These are phyloP conservation scores for Trametes punicea DNA, from an alignment of 768 basidiomycete genomes.

Conservation along the genomic window DNA sequence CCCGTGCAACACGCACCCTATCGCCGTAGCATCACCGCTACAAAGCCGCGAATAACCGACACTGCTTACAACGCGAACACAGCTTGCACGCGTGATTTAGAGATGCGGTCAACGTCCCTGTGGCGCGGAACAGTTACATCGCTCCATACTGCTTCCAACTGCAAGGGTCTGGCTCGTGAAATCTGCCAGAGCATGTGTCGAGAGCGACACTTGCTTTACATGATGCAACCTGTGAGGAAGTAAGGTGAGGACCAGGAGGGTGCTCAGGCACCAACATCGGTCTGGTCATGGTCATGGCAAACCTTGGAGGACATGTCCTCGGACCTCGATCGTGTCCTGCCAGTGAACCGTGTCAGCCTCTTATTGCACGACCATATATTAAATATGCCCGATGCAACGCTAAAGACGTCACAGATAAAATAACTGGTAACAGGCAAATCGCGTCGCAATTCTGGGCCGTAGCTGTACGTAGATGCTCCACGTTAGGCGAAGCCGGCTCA, in stretches of 20 bases:
- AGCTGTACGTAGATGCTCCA: too few species aligned
- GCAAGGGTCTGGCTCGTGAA: not conserved
- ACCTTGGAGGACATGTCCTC: slow-evolving; percentile 1
- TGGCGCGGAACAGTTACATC: not conserved
- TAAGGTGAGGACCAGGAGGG: not conserved
- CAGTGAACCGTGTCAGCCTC: not conserved
- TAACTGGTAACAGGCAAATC: too few species aligned
- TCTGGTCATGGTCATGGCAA: not conserved
- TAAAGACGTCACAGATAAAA: too few species aligned
- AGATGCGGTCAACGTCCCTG: slow-evolving; percentile 11
- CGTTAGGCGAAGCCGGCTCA: too few species aligned
- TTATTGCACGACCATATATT: too few species aligned
- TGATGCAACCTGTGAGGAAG: slow-evolving; percentile 1
- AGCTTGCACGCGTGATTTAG: slow-evolving; percentile 12
- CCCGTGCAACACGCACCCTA: not conserved
- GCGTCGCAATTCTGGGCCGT: too few species aligned
- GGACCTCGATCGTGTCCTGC: slow-evolving; percentile 5
- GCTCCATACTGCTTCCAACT: not conserved
- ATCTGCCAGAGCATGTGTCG: not conserved
- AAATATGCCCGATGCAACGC: too few species aligned
- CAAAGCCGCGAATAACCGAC: not conserved
- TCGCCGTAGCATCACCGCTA: not conserved
- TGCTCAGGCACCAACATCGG: slow-evolving; percentile 5
- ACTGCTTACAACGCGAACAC: slow-evolving; percentile 1
- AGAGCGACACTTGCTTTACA: not conserved